Percentiles rank a stretch among this genome's conserved stretches.
Conservation (phyloP, 1,284 basidiomycete genomes). For the Singerocomus inundabilis region DNA sequence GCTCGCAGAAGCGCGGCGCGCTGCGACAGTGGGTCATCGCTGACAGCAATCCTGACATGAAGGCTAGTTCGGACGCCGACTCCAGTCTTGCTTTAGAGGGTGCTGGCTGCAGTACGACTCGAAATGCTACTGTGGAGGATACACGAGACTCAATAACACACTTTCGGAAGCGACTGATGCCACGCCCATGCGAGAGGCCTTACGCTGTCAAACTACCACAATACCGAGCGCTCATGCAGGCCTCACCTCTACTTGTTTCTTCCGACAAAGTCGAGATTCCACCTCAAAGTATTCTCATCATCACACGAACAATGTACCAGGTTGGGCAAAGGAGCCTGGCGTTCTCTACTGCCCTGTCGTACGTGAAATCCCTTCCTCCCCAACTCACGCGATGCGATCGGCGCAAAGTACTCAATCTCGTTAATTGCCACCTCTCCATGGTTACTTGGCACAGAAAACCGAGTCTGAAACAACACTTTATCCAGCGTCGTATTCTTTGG, state of each 20-base stretch:
- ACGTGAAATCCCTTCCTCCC: conserved; percentile 44
- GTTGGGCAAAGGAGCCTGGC: conserved; percentile 36
- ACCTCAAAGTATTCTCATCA: conserved; percentile 39
- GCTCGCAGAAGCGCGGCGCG: conserved; percentile 36
- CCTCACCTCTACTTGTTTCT: conserved; percentile 31
- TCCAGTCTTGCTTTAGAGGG: neutral
- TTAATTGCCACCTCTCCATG: conserved; percentile 46
- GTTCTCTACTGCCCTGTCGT: conserved; percentile 40
- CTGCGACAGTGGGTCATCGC: conserved; percentile 24
- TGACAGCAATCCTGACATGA: neutral
- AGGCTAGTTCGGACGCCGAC: neutral
- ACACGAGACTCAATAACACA: neutral
- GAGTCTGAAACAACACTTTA: conserved; percentile 38
- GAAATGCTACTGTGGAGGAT: neutral
- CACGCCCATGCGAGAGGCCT: conserved; percentile 14
- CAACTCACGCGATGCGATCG: conserved; percentile 33
- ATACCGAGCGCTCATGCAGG: conserved; percentile 31
- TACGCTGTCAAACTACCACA: conserved; percentile 16
- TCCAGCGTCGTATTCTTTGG: conserved; percentile 38
- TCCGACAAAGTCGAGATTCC: conserved; percentile 29
- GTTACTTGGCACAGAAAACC: conserved; percentile 31
- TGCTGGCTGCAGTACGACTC: neutral
- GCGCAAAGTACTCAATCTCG: conserved; percentile 41
- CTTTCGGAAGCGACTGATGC: conserved; percentile 16
- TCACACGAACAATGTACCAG: conserved; percentile 39